These are phyloP conservation scores for Trypanosoma boissoni DNA, from an alignment of 208 protist species.

Conservation along the genomic window DNA sequence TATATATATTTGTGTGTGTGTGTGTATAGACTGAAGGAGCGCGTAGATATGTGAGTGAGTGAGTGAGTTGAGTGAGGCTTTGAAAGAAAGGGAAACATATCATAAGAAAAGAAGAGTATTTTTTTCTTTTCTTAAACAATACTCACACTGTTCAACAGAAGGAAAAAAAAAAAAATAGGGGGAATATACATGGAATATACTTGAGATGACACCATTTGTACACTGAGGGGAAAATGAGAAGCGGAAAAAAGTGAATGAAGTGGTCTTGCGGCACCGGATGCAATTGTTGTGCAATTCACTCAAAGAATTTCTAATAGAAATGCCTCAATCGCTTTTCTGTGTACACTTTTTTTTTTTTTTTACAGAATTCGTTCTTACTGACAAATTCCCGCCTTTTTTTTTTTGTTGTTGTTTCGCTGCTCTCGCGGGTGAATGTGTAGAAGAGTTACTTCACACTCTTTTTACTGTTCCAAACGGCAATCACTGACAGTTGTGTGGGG, in stretches of 20 bases:
- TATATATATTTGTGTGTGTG: neutral
- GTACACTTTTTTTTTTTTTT: neutral
- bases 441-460: neutral
- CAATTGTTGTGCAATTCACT: no score
- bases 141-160: neutral
- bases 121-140: neutral
- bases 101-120: no score
- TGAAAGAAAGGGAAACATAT: neutral
- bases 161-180: neutral
- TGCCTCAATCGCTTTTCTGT: no score
- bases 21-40: neutral
- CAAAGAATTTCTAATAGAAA: no score
- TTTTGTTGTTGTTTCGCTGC: neutral
- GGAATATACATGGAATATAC: no score
- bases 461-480: neutral
- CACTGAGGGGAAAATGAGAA: no score
- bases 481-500: constrained; percentile 27
- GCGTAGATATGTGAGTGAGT: neutral
- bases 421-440: neutral
- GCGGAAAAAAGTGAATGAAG: neutral
- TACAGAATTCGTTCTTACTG: neutral
- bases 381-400: no score
- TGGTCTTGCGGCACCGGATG: neutral
- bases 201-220: no score
- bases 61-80: neutral